A percentile compares a stretch with the other conserved stretches of the same genome.
phyloP scores from a whole-genome alignment of 768 basidiomycete genomes.

The Tricholoma sp. region DNA sequence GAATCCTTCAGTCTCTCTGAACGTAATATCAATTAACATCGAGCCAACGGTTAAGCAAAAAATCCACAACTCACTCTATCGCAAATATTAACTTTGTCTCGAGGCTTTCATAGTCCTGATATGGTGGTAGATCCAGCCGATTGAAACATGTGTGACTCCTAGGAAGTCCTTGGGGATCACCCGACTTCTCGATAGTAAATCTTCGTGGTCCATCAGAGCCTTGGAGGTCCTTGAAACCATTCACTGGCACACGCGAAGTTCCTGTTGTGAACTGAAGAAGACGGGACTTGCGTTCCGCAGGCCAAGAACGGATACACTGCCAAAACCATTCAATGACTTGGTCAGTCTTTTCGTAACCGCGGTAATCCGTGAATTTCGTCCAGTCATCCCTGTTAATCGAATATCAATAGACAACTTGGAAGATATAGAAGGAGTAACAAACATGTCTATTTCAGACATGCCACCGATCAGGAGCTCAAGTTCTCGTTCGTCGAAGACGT shows the following conservation, averaged over 20 bases:
- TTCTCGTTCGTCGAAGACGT: constrained; percentile 89
- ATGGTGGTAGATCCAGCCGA: constrained; percentile 81
- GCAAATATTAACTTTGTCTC: constrained; percentile 83
- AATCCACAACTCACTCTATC: constrained; percentile 56
- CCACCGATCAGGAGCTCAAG: constrained; percentile 87
- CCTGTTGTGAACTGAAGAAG: constrained; percentile 87
- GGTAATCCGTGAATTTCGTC: constrained; percentile 92
- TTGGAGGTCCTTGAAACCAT: constrained; percentile 93
- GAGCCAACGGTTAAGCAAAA: neutral
- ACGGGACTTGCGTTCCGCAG: constrained; percentile 82
- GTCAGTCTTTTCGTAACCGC: constrained; percentile 80
- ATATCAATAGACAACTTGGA: constrained; percentile 4
- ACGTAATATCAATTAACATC: constrained; percentile 4
- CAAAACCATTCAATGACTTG: constrained; percentile 95
- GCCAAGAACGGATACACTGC: constrained; percentile 89
- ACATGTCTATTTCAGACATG: constrained; percentile 90
- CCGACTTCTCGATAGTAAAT: constrained; percentile 94
- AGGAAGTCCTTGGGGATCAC: constrained; percentile 82
- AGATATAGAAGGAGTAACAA: constrained; percentile 19
- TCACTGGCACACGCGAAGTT: constrained; percentile 81
- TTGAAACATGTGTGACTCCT: constrained; percentile 96
- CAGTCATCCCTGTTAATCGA: constrained; percentile 63
- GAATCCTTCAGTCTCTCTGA: constrained; percentile 75
- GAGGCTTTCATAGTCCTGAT: constrained; percentile 80
- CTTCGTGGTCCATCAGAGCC: constrained; percentile 88